Evolutionary conservation across 1,139 yeast species (phyloP), one percentile per base, ranked within the genome.

Genomic region (Geotrichum reessii): DNA sequence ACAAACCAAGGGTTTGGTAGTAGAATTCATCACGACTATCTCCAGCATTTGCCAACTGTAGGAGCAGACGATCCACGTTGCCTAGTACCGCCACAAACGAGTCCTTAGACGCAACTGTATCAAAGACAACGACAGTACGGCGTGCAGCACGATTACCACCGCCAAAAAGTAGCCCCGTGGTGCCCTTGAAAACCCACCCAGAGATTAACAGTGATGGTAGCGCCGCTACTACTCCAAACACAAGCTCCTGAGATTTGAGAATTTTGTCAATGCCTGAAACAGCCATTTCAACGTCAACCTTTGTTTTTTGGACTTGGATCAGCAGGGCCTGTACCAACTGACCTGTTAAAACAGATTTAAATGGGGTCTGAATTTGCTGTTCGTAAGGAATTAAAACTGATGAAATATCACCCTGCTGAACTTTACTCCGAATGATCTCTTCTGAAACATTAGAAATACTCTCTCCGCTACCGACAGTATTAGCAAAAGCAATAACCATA

Each of bases 201-300:
- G 66, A 60, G 31, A 64, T 63, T 2, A 64, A 67, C 22, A 73
- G 54, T 4, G 74, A 69, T 0, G 99, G 99, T 51, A 93, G 81
- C 5, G 95, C 85, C 0, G 97, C 96, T 25, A 93, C 88, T 47
- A 89, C 77, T 1, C 96, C 97, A 74, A 93, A 90, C 25, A 93
- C 95, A 56, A 93, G 80, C 70, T 93, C 96, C 74, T 93, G 99
- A 51, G 95, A 86, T 71, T 90, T 87, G 58, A 93, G 78, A 64
- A 93, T 76, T 70, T 88, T 86, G 73, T 93, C 98, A 63, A 93
- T 92, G 8, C 98, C 98, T 65, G 81, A 84, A 62, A 93, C 81
- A 0, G 97, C 98, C 8, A 91, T 77, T 40, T 89, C 93, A 2
- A 96, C 96, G 70, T 93, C 99, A 14, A 93, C 97, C 73, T 93